A percentile compares a stretch with the other conserved stretches of the same genome.
Conservation (phyloP, 1,284 basidiomycete genomes). For the Puccinia horiana region DNA sequence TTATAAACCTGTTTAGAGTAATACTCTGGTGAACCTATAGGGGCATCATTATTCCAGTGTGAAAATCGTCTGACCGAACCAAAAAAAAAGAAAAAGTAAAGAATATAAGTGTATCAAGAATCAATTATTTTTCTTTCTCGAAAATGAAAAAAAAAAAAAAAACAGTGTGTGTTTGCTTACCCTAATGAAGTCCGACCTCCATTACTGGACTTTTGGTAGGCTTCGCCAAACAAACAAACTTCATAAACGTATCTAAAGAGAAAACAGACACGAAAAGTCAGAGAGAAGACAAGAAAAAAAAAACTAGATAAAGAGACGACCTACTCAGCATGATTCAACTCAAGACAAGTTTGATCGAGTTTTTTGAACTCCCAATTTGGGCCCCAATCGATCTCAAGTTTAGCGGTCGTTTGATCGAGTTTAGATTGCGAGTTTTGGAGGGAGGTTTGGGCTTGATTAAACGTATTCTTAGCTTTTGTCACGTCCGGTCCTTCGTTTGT, state of each 20-base stretch:
- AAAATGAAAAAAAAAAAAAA: neutral
- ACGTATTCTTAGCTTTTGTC: slow-evolving; percentile 63
- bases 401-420: slow-evolving; percentile 62
- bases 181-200: slow-evolving; percentile 80
- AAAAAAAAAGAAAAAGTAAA: neutral
- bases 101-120: neutral
- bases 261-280: too few species aligned
- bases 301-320: slow-evolving; percentile 57
- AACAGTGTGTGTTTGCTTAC: slow-evolving; percentile 64
- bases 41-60: slow-evolving; percentile 70
- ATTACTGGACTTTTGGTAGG: slow-evolving; percentile 82
- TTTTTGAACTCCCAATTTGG: slow-evolving; percentile 91
- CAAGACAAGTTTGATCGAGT: slow-evolving; percentile 77
- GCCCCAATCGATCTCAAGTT: slow-evolving; percentile 71
- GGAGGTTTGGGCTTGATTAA: slow-evolving; percentile 59
- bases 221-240: slow-evolving; percentile 87
- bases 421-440: slow-evolving; percentile 67
- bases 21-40: slow-evolving; percentile 70
- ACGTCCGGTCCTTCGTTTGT: slow-evolving; percentile 53
- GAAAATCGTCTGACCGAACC: slow-evolving; percentile 67
- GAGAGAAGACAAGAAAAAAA: neutral
- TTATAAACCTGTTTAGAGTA: slow-evolving; percentile 80
- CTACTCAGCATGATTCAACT: slow-evolving; percentile 82
- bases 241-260: slow-evolving; percentile 82
- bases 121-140: too few species aligned